phyloP scores from a whole-genome alignment of 441 rosid genomes.

The Raphanus hybrid region DNA sequence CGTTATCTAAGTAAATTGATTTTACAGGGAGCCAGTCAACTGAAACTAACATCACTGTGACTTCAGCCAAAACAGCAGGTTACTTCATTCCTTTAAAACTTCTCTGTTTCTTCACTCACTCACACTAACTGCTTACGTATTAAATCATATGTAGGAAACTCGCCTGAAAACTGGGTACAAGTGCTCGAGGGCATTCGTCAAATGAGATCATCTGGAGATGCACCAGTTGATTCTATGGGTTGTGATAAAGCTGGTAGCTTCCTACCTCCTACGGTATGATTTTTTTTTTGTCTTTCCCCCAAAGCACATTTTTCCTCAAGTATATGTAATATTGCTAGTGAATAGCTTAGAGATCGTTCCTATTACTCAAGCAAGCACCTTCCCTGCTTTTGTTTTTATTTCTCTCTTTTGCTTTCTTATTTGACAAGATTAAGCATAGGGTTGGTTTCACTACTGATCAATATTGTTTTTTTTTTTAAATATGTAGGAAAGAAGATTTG shows the following conservation, averaged over 20 bases:
- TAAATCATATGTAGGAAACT: conserved; percentile 44
- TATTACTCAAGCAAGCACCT: conserved; percentile 1
- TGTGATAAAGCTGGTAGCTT: conserved; percentile 89
- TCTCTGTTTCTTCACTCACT: conserved; percentile 5
- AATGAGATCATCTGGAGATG: conserved; percentile 83
- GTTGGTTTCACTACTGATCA: not conserved
- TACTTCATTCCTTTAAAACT: conserved; percentile 4
- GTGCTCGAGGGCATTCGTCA: conserved; percentile 77
- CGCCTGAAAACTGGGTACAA: conserved; percentile 73
- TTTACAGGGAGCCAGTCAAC: conserved; percentile 49
- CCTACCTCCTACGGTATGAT: conserved; percentile 77
- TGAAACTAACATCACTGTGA: conserved; percentile 41
- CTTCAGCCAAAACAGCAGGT: conserved; percentile 50
- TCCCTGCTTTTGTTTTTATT: not conserved
- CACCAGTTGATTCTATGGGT: conserved; percentile 94
- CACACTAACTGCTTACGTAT: not conserved
- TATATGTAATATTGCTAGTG: too few species aligned
- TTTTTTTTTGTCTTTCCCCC: not conserved
- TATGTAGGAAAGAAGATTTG: conserved; percentile 85
- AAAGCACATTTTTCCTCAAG: not conserved
- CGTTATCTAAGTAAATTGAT: not conserved
- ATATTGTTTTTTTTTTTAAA: not conserved
- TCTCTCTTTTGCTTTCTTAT: too few species aligned
- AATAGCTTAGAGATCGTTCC: too few species aligned
- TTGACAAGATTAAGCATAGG: too few species aligned